These are phyloP conservation scores for Apiospora kogelbergensis DNA, from an alignment of 2,329 filamentous ascomycete genomes.

Conservation along the genomic window DNA sequence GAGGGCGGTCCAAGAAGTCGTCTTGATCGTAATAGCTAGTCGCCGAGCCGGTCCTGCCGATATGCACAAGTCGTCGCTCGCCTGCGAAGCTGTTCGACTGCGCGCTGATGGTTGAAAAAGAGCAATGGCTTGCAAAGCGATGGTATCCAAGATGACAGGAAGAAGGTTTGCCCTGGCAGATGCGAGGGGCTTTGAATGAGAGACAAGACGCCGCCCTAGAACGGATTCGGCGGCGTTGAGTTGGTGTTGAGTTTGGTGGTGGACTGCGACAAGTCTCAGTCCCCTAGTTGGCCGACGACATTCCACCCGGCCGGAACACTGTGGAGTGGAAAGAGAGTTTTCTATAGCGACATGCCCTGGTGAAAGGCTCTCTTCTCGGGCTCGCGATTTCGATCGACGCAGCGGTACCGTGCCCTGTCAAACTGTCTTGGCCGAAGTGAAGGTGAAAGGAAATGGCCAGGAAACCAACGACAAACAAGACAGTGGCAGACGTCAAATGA, in stretches of 20 bases:
- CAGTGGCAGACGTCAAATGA: not conserved
- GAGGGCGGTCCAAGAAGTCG: slow-evolving; percentile 3
- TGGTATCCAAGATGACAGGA: slow-evolving; percentile 14
- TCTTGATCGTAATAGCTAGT: slow-evolving; percentile 20
- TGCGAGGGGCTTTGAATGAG: slow-evolving; percentile 17
- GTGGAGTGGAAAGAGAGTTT: not conserved
- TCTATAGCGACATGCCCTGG: slow-evolving; percentile 6
- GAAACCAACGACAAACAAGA: not conserved
- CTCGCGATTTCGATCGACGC: slow-evolving; percentile 10
- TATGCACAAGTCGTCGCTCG: slow-evolving; percentile 45
- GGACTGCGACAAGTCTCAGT: slow-evolving; percentile 4
- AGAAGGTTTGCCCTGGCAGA: not conserved
- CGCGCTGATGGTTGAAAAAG: slow-evolving; percentile 27
- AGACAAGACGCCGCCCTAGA: slow-evolving; percentile 17
- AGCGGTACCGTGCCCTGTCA: slow-evolving; percentile 5
- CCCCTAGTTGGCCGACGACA: slow-evolving; percentile 9
- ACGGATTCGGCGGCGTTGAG: not conserved
- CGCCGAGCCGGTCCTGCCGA: slow-evolving; percentile 38
- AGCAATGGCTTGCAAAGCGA: slow-evolving; percentile 12
- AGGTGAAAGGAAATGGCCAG: not conserved
- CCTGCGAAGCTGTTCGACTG: slow-evolving; percentile 49
- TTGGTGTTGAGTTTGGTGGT: not conserved
- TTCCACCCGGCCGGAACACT: slow-evolving; percentile 3
- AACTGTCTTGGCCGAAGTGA: not conserved
- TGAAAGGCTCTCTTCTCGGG: slow-evolving; percentile 6